Percentiles rank a stretch among this genome's conserved stretches.
Evolutionary conservation across 2,329 filamentous ascomycete species (phyloP).

Genomic region (Cadophora luteo-olivacea): DNA sequence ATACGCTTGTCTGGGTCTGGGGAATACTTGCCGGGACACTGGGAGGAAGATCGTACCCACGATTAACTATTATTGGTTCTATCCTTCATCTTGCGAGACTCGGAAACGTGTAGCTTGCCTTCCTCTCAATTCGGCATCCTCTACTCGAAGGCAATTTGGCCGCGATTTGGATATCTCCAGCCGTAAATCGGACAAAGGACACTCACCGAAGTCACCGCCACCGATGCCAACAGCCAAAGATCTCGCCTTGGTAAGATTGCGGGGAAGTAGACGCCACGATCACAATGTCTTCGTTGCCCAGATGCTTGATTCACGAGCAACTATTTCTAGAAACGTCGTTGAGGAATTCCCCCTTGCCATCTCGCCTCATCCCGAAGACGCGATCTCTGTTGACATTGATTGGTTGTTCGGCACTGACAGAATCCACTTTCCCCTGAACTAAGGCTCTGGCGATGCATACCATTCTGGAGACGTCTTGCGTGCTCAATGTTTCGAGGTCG

Average conservation of each 20-base stretch:
- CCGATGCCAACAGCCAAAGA: neutral
- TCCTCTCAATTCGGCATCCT: neutral
- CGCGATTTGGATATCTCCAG: neutral
- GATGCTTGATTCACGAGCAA: conserved; percentile 18
- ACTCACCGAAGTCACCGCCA: conserved; percentile 4
- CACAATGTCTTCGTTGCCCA: conserved; percentile 2
- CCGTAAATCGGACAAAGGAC: neutral
- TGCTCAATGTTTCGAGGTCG: conserved; percentile 17
- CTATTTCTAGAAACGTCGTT: conserved; percentile 11
- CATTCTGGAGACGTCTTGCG: conserved; percentile 23
- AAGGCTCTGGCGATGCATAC: neutral
- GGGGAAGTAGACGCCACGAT: conserved; percentile 13
- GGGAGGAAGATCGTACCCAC: neutral
- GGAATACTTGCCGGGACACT: neutral
- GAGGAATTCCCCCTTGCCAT: neutral
- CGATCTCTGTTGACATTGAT: conserved; percentile 1
- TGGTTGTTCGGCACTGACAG: neutral
- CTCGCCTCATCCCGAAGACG: conserved; percentile 1
- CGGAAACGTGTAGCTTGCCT: neutral
- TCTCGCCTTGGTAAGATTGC: conserved; percentile 1
- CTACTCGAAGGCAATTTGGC: neutral
- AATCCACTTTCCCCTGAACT: neutral
- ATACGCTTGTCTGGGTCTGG: conserved; percentile 17
- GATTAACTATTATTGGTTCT: neutral
- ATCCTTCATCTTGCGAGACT: neutral